Base-by-base conservation (phyloP, 352 stramenopile species). In the Phytophthora cactorum region DNA sequence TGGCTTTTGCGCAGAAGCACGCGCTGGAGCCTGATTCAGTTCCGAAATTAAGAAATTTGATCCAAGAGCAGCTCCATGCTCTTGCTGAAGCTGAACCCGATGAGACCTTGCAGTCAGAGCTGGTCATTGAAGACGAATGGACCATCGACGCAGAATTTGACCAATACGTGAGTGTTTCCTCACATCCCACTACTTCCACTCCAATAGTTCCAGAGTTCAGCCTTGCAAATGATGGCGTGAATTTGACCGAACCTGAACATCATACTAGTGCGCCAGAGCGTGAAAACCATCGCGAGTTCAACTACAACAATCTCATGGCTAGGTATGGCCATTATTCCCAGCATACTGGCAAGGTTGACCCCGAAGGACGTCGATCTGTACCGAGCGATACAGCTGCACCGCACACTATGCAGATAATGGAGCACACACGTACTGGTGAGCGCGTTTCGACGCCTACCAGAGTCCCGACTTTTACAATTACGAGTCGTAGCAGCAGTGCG, bases 281-380 rank as follows among this genome's bases (percentile, higher is more conserved):
- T 43, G 82, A 92, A 55, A 71, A 84, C 39, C 58, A 82, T 47
- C 81, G 83, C 8, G 85, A 92, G 59, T 77, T 74, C 60, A 89
- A 70, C 49, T 94, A 93, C 71, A 89, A 90, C 47, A 78, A 73
- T 52, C 72, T 94, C 22, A 81, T 91, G 73, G 82, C 85, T 52
- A 89, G 89, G 49, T 94, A 92, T 68, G 84, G 82, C 1, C 82
- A 91, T 56, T 89, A 90, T 61, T 86, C 77, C 4, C 82, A 85
- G 39, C 81, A 90, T 72, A 90, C 70, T 61, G 83, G 73, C 53
- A 89, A 88, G 36, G 75, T 89, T 17, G 72, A 89, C 39, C 54
- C 49, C 12, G 51, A 63, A 46, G 66, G 41, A 49, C 63, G 62
- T 44, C 38, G 52, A 59, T 41, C 63, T 44, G 45, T 43, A 22